Conservation (phyloP, 257 asterid species). For the Solanum commersonii region DNA sequence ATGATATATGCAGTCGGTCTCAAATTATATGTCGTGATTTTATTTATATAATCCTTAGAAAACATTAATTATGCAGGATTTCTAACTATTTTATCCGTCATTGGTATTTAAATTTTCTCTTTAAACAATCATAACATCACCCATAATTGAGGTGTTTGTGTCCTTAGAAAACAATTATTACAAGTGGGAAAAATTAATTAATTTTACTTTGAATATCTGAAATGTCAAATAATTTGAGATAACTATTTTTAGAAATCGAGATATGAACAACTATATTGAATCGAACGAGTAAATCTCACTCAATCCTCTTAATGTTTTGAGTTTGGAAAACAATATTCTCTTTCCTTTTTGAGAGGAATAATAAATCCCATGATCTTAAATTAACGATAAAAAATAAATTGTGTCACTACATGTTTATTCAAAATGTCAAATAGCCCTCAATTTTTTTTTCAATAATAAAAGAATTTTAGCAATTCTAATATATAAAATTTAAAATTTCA, state of each 20-base stretch:
- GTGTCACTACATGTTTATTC: neutral
- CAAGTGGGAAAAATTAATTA: neutral
- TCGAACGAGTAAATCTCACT: too few relatives aligned
- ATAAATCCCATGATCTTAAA: too few relatives aligned
- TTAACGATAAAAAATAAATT: too few relatives aligned
- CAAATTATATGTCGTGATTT: neutral
- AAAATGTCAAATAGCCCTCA: neutral
- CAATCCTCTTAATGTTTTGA: neutral
- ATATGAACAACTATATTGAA: too few relatives aligned
- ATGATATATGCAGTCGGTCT: neutral
- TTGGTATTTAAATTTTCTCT: neutral
- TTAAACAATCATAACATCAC: neutral
- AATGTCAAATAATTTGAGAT: neutral
- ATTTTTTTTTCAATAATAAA: neutral
- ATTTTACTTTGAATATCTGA: fast-evolving
- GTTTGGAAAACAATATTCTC: neutral
- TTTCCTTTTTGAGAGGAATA: neutral
- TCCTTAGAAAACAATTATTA: neutral
- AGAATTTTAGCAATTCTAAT: neutral
- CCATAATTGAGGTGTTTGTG: neutral
- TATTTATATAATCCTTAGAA: neutral
- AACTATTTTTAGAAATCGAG: neutral
- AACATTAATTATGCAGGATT: neutral
- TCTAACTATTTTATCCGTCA: neutral
- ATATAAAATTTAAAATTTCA: neutral